These are phyloP conservation scores for Beauveria caledonica DNA, from an alignment of 2,329 filamentous ascomycete genomes.

Conservation along the genomic window DNA sequence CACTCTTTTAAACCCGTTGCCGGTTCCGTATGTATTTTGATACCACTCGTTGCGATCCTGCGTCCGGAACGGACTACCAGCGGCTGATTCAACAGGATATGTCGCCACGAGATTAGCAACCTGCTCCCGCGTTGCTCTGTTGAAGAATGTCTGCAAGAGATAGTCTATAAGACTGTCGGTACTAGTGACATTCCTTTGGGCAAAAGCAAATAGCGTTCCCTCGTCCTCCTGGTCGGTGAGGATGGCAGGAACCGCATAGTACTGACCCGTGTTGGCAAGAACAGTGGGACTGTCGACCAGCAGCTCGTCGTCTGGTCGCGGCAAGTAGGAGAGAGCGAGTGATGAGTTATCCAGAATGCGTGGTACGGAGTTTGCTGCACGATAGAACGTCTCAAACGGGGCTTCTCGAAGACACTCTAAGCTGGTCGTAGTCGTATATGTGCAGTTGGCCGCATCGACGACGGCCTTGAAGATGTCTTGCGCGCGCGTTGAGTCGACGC, in stretches of 20 bases:
- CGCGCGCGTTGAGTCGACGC: slow-evolving; percentile 46
- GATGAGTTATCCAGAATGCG: slow-evolving; percentile 59
- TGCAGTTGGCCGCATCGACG: slow-evolving; percentile 44
- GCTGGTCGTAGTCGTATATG: not conserved
- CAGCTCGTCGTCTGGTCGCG: slow-evolving; percentile 59
- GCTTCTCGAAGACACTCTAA: not conserved
- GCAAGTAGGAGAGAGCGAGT: slow-evolving; percentile 64
- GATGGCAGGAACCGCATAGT: slow-evolving; percentile 41
- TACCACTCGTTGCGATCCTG: slow-evolving; percentile 61
- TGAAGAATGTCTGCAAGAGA: slow-evolving; percentile 52
- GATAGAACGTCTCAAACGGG: slow-evolving; percentile 40
- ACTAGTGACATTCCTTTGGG: slow-evolving; percentile 60
- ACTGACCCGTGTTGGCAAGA: slow-evolving; percentile 41
- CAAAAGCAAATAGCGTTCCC: slow-evolving; percentile 65
- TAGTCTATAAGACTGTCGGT: slow-evolving; percentile 53
- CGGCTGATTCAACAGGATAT: slow-evolving; percentile 45
- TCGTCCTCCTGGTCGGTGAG: slow-evolving; percentile 75
- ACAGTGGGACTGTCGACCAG: slow-evolving; percentile 56
- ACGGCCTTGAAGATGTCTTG: slow-evolving; percentile 48
- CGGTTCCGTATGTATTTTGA: slow-evolving; percentile 28
- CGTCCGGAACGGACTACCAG: slow-evolving; percentile 67
- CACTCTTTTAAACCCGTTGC: slow-evolving; percentile 60
- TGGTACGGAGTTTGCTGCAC: slow-evolving; percentile 62
- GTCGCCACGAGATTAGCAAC: slow-evolving; percentile 50
- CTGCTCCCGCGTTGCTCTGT: slow-evolving; percentile 39